phyloP scores from a whole-genome alignment of 2,329 filamentous ascomycete genomes.

The Drechslera avenae region DNA sequence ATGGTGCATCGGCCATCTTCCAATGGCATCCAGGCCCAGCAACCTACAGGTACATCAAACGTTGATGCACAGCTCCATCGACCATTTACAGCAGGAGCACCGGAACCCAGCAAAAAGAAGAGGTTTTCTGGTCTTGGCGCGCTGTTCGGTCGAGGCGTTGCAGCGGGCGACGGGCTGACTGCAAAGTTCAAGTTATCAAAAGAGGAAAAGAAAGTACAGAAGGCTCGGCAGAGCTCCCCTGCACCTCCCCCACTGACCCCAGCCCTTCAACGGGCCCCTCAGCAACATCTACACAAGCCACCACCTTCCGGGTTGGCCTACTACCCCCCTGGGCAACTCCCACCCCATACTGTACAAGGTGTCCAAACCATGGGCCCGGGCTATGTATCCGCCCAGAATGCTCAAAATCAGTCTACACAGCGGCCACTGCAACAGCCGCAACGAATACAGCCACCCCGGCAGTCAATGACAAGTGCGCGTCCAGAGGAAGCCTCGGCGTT shows the following conservation, averaged over 20 bases:
- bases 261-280: constrained; percentile 22
- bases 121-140: constrained; percentile 53
- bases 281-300: constrained; percentile 20
- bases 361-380: constrained; percentile 24
- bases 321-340: constrained; percentile 20
- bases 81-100: constrained; percentile 18
- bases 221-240: constrained; percentile 33
- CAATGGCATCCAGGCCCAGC: constrained; percentile 32
- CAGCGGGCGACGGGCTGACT: constrained; percentile 31
- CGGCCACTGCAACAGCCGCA: constrained; percentile 15
- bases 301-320: constrained; percentile 27
- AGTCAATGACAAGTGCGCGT: constrained; percentile 6
- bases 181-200: constrained; percentile 46
- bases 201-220: constrained; percentile 45
- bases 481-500: constrained; percentile 30
- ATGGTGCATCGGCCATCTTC: constrained; percentile 35
- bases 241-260: constrained; percentile 19
- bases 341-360: constrained; percentile 22
- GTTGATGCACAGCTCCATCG: constrained; percentile 20
- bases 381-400: constrained; percentile 14
- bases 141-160: constrained; percentile 50
- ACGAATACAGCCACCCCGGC: constrained; percentile 8
- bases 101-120: constrained; percentile 49
- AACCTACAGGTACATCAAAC: constrained; percentile 15
- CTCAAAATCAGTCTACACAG: constrained; percentile 21